phyloP scores from a whole-genome alignment of 345 rosid species.

The Cochlearia excelsa region DNA sequence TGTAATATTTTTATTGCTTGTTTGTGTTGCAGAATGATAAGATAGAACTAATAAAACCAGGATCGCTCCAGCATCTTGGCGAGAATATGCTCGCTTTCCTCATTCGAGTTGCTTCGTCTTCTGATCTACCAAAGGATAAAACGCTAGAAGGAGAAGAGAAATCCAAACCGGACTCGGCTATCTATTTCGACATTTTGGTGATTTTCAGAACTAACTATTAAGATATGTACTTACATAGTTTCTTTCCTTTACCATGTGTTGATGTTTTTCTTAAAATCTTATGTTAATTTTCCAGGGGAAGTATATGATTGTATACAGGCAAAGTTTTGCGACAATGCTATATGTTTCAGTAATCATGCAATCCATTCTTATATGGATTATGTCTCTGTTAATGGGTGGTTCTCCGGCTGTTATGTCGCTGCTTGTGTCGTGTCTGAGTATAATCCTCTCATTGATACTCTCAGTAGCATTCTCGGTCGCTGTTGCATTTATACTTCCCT shows the following conservation, averaged over 20 bases:
- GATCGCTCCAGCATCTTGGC: constrained; percentile 97
- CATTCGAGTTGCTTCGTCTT: constrained; percentile 57
- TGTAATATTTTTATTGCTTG: constrained; percentile 19
- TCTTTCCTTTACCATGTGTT: constrained; percentile 3
- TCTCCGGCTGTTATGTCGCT: constrained; percentile 60
- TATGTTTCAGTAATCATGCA: constrained; percentile 78
- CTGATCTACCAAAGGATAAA: constrained; percentile 48
- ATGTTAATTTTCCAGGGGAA: constrained; percentile 57
- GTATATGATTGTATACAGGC: constrained; percentile 71
- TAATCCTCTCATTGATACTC: constrained; percentile 61
- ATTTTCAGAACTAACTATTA: constrained; percentile 26
- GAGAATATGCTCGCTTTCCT: constrained; percentile 96
- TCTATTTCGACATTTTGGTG: constrained; percentile 89
- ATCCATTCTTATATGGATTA: constrained; percentile 73
- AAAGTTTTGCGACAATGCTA: constrained; percentile 66
- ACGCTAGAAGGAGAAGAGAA: constrained; percentile 38
- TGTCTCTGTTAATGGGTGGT: constrained; percentile 92
- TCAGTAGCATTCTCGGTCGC: constrained; percentile 68
- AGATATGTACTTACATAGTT: constrained; percentile 3
- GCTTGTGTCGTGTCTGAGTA: constrained; percentile 63
- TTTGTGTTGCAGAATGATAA: constrained; percentile 74
- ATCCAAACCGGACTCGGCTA: constrained; percentile 42
- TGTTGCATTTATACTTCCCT: constrained; percentile 68
- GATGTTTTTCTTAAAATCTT: constrained; percentile 21
- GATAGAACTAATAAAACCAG: constrained; percentile 74